Base-by-base conservation (phyloP, 352 stramenopile species). In the Phytophthora aleatoria region DNA sequence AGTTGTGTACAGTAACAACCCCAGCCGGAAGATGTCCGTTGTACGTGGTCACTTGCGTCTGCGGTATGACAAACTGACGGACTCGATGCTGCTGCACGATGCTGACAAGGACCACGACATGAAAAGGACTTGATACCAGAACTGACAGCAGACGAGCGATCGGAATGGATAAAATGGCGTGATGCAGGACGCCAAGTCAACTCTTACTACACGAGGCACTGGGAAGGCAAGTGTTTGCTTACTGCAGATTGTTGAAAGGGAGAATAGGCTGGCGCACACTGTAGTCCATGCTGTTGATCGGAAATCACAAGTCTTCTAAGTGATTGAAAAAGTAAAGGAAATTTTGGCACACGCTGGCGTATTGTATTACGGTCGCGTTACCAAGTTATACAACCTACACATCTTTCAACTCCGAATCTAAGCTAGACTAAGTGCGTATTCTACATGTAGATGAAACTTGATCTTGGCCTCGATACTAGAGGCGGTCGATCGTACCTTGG, bases 1-100 rank as follows among this genome's bases (percentile, higher is more conserved):
- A 11, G 50, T 73, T 15, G 77, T 87, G 33, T 85, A 63, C 67
- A 85, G 68, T 50, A 89, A 87, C 73, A 89, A 89, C 38, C 77
- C 80, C 8, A 61, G 66, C 16, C 67, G 61, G n/a, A 78, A 85
- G 43, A 70, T 83, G 52, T 70, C 75, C 38, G 59, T 74, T 5
- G 65, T 87, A 0, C 64, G 61, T 1, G 77, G 75, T 26, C 60
- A 85, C 13, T 38, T 60, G 5, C 73, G 79, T 13, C 63, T 85
- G 5, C 64, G 80, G 12, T 87, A 86, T 26, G 79, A 89, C 44
- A 58, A 59, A 2, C 51, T 65, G 6, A 73, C 70, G 3, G 74
- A 55, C 30, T 64, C 57, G 13, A 68, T 85, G n/a, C 30, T 61
- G 10, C 65, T 88, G 2, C 74, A 76, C 35, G 57, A 89, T 45